These are phyloP conservation scores for Exophiala viscosa DNA, from an alignment of 2,329 filamentous ascomycete species.

Conservation along the genomic window DNA sequence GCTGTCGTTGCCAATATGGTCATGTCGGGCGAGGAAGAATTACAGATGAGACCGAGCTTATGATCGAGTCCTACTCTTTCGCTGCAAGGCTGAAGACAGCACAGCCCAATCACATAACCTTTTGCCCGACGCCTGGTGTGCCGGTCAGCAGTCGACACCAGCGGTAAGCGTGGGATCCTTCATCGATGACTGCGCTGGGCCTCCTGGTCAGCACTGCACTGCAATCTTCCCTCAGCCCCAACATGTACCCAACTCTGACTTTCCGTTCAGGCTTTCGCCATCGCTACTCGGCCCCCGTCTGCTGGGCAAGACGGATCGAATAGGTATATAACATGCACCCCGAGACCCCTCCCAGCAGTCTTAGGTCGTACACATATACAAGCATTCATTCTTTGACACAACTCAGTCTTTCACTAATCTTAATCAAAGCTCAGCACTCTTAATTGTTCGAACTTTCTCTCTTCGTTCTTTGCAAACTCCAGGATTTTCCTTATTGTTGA, in stretches of 20 bases:
- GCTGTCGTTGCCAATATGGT: no score
- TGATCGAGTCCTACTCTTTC: no score
- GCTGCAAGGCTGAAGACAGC: no score
- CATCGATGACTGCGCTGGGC: no score
- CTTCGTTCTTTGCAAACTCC: not conserved
- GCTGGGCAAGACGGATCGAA: not conserved
- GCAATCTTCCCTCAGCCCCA: not conserved
- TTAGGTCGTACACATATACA: conserved; percentile 14
- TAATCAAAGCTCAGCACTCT: conserved; percentile 1
- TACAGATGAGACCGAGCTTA: no score
- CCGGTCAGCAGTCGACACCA: not conserved
- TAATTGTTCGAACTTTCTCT: not conserved
- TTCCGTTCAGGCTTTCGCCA: not conserved
- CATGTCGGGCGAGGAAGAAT: no score
- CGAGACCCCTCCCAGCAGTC: conserved; percentile 1
- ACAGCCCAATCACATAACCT: no score
- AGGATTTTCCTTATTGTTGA: conserved; percentile 6
- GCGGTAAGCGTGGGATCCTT: not conserved
- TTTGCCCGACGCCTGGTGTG: no score
- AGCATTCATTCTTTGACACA: conserved; percentile 7
- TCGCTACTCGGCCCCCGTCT: not conserved
- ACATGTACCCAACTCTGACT: not conserved
- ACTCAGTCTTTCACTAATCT: not conserved
- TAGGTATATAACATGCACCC: conserved; percentile 7
- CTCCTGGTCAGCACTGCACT: conserved; percentile 4